Conservation (phyloP, 75 land plant genomes). For the Larix kaempferi region DNA sequence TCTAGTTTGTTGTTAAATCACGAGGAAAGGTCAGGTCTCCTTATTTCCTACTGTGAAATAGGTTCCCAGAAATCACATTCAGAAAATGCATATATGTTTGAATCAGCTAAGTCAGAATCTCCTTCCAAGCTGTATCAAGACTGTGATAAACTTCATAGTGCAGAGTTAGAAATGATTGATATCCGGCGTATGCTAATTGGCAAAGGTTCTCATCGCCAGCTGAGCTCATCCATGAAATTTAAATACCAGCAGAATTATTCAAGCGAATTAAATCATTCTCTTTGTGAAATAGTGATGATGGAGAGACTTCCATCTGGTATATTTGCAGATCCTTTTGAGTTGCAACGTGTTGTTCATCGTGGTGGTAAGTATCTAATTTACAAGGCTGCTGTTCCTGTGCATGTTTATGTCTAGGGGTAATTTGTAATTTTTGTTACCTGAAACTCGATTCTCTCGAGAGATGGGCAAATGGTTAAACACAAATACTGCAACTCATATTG, state of each 20-base stretch:
- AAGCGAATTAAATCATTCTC: neutral
- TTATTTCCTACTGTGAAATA: conserved; percentile 8
- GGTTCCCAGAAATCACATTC: conserved; percentile 8
- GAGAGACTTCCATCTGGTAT: conserved; percentile 68
- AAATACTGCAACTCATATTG: neutral
- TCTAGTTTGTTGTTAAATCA: conserved; percentile 5
- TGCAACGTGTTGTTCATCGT: conserved; percentile 63
- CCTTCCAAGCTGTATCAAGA: neutral
- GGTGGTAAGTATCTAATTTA: conserved; percentile 38
- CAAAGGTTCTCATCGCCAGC: conserved; percentile 74
- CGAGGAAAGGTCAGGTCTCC: neutral
- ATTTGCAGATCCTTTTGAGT: conserved; percentile 84
- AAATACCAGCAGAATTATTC: conserved; percentile 8
- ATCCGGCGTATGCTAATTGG: conserved; percentile 41
- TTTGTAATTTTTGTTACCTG: neutral
- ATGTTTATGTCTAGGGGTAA: neutral
- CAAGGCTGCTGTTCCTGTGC: neutral
- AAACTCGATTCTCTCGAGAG: neutral
- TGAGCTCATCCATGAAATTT: conserved; percentile 34
- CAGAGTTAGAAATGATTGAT: conserved; percentile 11
- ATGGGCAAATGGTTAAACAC: neutral
- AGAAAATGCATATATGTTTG: conserved; percentile 5
- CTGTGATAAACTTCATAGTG: neutral
- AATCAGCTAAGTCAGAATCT: neutral
- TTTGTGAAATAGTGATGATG: conserved; percentile 40